Evolutionary conservation across 164 flowering plant species (phyloP), one percentile per base, ranked within the genome.

Genomic region (Taxillus chinensis): DNA sequence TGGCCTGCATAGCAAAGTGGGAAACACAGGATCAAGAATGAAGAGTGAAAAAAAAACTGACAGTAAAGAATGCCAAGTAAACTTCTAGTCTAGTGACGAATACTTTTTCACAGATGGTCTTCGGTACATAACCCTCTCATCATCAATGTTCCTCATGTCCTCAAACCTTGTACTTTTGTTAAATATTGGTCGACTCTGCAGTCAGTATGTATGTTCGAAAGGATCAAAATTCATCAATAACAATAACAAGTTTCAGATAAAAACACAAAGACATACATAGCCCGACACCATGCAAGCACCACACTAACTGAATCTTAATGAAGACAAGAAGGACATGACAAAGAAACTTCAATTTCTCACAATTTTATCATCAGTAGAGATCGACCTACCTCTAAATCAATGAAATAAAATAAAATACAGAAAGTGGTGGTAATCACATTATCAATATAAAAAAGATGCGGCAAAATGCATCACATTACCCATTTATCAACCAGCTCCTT

Each of bases 401-500:
- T 27, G 27, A 27, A 27, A 27, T 27, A 27, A 27, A 27, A 27
- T 27, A 27, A 27, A 27, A 27, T 27, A 27, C 27, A 27, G 27
- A 27, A 27, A 27, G 2, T 27, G 27, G 27, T 27, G 27, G 27
- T 27, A 27, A 27, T 27, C 2, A 27, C 2, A 27, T 27, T 27
- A 27, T 27, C 27, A 27, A 27, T 27, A 27, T 27, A 27, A 27
- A 27, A 27, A 27, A 27, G 27, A 27, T 27, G 27, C 27, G 0
- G 27, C 27, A 27, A 42, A 61, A 57, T n/a, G 14, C 14, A 15
- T 46, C 10, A 45, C n/a, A 48, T 73, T 85, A 95, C 99, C 99
- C 99, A 95, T 87, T 89, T 84, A 70, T 95, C 96, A 66, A 95
- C 96, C 77, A 95, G 75, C 53, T 95, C 99, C 69, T 89, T 91